Base-by-base conservation (phyloP, 1,139 yeast species). In the Casaregolazyma lundiana region DNA sequence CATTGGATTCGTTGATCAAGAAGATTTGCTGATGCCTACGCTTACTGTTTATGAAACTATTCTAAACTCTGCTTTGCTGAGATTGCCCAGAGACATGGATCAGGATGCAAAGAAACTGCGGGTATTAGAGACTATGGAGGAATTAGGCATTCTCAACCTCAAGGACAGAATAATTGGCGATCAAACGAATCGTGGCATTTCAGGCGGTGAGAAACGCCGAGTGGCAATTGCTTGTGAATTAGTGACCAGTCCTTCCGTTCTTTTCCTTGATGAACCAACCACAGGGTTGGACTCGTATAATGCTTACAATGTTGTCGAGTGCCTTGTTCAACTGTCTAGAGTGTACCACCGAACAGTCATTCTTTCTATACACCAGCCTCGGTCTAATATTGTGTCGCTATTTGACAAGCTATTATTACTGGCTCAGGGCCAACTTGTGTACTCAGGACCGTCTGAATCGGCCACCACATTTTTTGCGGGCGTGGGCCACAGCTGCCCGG, bases 1-100 rank as follows among this genome's bases (percentile, higher is more conserved):
- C 11, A 80, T 85, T 51, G 98, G 97, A 0, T 92, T 89, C 72
- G 98, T 92, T n/a, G 97, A 92, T 63, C 98, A 92, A 66, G 97
- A 92, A 58, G 97, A 90, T 61, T 85, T 80, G 53, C 71, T 92
- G 52, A 77, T 92, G 56, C 95, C 97, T 6, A 92, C 98, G 0
- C 72, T 92, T 52, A 90, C 98, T 0, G 98, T 92, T 2, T 92
- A 85, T 62, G 98, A 92, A 66, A 92, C 97, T 0, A 95, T 92
- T 35, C 73, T 90, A 53, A 89, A 89, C 59, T 85, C 95, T 69
- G 98, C 98, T 0, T 69, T 92, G 50, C 72, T 92, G 50, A 76
- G 97, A 55, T 72, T 92, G 50, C 98, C 98, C 5, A 75, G 84
- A 53, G 66, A 76, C 4, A 87, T 92, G 96, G 71, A 84, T 18